Conservation (phyloP, 2,329 filamentous ascomycete genomes). For the Verticillium alfalfae region DNA sequence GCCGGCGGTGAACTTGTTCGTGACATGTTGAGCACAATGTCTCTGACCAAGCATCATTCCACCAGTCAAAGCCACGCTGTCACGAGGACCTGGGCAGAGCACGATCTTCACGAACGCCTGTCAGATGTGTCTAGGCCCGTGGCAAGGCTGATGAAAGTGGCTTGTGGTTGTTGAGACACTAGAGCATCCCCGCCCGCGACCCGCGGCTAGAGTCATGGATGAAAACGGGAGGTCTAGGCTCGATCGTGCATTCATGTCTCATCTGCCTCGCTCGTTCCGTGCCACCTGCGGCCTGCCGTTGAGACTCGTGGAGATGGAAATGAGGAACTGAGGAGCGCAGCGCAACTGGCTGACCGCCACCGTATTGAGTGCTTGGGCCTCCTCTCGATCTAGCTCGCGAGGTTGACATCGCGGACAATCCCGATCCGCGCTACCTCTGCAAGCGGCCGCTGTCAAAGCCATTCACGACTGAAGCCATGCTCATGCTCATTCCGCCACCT, state of each 20-base stretch:
- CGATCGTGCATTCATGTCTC: background rate
- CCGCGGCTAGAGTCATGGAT: background rate
- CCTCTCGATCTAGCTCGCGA: background rate
- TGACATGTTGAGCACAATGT: background rate
- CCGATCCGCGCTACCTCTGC: background rate
- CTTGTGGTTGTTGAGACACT: background rate
- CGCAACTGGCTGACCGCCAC: background rate
- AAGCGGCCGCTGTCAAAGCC: background rate
- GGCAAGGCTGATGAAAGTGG: background rate
- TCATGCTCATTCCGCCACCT: background rate
- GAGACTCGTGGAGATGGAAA: background rate
- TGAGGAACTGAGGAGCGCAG: background rate
- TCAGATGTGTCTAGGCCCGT: background rate
- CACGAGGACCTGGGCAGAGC: background rate
- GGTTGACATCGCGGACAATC: background rate
- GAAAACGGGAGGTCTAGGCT: background rate
- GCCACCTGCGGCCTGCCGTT: background rate
- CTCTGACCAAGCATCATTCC: background rate
- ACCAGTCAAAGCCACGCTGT: background rate
- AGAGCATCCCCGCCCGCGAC: background rate
- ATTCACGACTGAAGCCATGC: background rate
- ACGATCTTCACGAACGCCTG: background rate
- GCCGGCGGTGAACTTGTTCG: background rate
- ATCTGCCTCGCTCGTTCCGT: background rate
- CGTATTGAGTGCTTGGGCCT: background rate